phyloP scores from a whole-genome alignment of 2,329 filamentous ascomycete species.

The Fusarium sp. region DNA sequence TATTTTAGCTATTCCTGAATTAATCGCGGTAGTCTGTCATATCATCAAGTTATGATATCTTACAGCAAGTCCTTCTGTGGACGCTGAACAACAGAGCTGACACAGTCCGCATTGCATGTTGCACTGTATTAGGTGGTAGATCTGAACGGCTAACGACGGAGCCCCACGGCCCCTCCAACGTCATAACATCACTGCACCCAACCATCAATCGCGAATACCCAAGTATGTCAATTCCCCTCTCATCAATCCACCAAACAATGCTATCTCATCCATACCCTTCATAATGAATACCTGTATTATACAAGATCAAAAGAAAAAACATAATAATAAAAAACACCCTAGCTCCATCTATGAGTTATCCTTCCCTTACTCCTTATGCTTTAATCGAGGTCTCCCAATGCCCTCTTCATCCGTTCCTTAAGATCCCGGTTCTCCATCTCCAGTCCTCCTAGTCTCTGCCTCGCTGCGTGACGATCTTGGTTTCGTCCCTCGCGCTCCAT shows the following conservation, averaged over 20 bases:
- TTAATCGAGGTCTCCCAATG: conserved; percentile 48
- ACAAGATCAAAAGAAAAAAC: conserved; percentile 36
- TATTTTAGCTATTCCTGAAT: no score
- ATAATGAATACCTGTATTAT: conserved; percentile 45
- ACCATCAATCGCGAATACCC: conserved; percentile 11
- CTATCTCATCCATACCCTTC: conserved; percentile 25
- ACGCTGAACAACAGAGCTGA: not conserved
- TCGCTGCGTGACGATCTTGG: conserved; percentile 86
- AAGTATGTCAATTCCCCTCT: conserved; percentile 26
- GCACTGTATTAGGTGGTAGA: not conserved
- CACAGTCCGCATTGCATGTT: not conserved
- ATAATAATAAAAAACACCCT: conserved; percentile 37
- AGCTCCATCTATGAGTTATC: conserved; percentile 43
- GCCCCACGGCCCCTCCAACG: not conserved
- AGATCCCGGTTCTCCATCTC: conserved; percentile 81
- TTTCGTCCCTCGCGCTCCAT: conserved; percentile 89
- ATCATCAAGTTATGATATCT: not conserved
- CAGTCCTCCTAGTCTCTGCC: conserved; percentile 84
- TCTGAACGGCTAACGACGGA: not conserved
- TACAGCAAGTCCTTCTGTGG: not conserved
- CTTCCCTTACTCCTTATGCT: conserved; percentile 23
- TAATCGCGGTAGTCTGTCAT: rapidly evolving
- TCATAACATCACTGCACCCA: not conserved
- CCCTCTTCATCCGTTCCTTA: conserved; percentile 70
- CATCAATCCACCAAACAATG: conserved; percentile 20